These are phyloP conservation scores for Phytophthora pseudosyringae DNA, from an alignment of 352 stramenopile genomes.

Conservation along the genomic window DNA sequence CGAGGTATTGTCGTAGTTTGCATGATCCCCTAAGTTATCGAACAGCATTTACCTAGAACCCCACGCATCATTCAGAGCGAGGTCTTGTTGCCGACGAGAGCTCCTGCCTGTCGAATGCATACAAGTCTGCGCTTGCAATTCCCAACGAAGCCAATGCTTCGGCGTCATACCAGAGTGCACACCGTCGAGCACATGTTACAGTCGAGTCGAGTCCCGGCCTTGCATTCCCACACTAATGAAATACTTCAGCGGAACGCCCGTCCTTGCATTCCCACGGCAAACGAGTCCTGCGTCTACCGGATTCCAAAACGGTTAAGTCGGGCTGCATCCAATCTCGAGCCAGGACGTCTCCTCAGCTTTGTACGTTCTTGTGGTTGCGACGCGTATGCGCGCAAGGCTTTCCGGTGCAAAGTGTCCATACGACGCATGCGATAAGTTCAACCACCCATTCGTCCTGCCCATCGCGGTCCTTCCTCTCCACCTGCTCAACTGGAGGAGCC, in stretches of 20 bases:
- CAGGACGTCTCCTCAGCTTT: constrained; percentile 11
- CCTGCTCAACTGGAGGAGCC: constrained; percentile 6
- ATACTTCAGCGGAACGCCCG: constrained; percentile 23
- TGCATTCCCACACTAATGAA: constrained; percentile 34
- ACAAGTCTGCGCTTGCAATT: constrained; percentile 12
- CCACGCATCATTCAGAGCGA: too few species aligned
- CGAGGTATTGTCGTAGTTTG: too few species aligned
- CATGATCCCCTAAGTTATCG: background rate
- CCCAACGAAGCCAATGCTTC: background rate
- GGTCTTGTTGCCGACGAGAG: too few species aligned
- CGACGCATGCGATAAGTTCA: constrained; percentile 4
- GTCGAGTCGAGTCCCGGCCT: constrained; percentile 3
- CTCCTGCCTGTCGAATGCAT: too few species aligned
- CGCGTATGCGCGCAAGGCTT: constrained; percentile 15
- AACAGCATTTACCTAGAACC: too few species aligned
- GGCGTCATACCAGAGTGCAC: too few species aligned
- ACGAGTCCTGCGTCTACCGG: constrained; percentile 8
- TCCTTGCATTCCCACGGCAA: constrained; percentile 17
- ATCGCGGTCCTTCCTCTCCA: constrained; percentile 26
- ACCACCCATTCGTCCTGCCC: constrained; percentile 19
- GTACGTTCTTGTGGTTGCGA: constrained; percentile 24
- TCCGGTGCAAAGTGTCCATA: constrained; percentile 17
- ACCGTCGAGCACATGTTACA: too few species aligned
- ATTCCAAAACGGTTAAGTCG: constrained; percentile 3
- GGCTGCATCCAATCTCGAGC: constrained; percentile 18